phyloP scores from a whole-genome alignment of 306 rosid genomes.

The Begonia loranthoides region DNA sequence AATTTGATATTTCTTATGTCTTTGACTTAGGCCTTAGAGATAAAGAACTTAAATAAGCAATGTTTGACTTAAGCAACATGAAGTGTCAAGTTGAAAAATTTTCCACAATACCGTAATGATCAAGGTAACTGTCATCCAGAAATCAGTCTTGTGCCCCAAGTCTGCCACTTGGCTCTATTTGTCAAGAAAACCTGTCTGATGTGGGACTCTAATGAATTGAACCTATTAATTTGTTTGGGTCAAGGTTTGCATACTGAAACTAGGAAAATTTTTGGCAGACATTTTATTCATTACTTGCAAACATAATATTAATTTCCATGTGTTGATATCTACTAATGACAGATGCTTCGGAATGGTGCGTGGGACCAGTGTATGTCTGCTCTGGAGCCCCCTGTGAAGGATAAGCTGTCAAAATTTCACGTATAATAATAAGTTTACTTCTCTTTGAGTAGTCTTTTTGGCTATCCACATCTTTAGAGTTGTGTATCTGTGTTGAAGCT shows the following conservation, averaged over 20 bases:
- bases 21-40: neutral
- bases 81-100: neutral
- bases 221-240: no score
- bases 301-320: constrained; percentile 5
- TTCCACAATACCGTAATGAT: no score
- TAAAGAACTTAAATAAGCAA: neutral
- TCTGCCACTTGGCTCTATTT: no score
- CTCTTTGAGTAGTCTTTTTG: neutral
- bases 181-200: no score
- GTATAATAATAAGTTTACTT: constrained; percentile 29
- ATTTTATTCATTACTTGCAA: no score
- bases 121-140: no score
- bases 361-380: constrained; percentile 98
- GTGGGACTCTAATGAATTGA: no score
- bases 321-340: constrained; percentile 8
- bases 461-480: no score
- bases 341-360: constrained; percentile 93
- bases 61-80: neutral
- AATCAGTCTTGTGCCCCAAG: no score
- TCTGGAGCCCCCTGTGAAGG: constrained; percentile 81
- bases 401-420: constrained; percentile 81
- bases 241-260: no score
- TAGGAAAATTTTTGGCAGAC: no score
- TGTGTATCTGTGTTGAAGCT: no score
- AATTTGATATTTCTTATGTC: neutral